Evolutionary conservation across 2,329 filamentous ascomycete species (phyloP).

Genomic region (Neocatenulostroma microsporum): DNA sequence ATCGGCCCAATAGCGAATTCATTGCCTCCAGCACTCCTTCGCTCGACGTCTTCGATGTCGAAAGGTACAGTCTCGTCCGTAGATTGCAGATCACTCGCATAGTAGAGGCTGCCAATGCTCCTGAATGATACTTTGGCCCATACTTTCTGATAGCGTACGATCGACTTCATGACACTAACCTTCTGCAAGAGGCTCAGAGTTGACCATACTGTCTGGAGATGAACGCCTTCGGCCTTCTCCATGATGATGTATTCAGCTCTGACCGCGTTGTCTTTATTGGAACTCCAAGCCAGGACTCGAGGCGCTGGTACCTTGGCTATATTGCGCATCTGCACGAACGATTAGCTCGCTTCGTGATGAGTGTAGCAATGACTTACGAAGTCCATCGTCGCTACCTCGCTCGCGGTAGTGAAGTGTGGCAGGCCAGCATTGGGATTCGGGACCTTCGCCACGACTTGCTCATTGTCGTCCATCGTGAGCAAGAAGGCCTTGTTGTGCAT

Average conservation of each 20-base stretch:
- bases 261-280: constrained; percentile 8
- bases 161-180: constrained; percentile 22
- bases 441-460: constrained; percentile 31
- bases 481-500: constrained; percentile 28
- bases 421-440: constrained; percentile 31
- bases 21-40: constrained; percentile 14
- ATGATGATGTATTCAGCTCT: constrained; percentile 23
- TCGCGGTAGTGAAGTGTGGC: constrained; percentile 30
- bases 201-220: constrained; percentile 27
- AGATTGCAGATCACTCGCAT: constrained; percentile 23
- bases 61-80: constrained; percentile 10
- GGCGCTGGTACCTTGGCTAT: constrained; percentile 16
- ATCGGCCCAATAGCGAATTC: constrained; percentile 34
- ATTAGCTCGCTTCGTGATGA: constrained; percentile 8
- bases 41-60: too few species aligned
- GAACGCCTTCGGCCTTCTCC: constrained; percentile 24
- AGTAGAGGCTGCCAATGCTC: constrained; percentile 29
- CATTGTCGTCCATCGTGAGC: constrained; percentile 31
- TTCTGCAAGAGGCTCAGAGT: constrained; percentile 18
- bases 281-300: constrained; percentile 16
- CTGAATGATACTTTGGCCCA: constrained; percentile 23
- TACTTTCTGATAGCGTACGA: constrained; percentile 22
- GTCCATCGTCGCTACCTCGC: constrained; percentile 33
- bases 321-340: too few species aligned
- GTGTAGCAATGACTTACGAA: constrained; percentile 18